A percentile compares a stretch with the other conserved stretches of the same genome.
Conservation (phyloP, 345 rosid genomes). For the Punica granatum region DNA sequence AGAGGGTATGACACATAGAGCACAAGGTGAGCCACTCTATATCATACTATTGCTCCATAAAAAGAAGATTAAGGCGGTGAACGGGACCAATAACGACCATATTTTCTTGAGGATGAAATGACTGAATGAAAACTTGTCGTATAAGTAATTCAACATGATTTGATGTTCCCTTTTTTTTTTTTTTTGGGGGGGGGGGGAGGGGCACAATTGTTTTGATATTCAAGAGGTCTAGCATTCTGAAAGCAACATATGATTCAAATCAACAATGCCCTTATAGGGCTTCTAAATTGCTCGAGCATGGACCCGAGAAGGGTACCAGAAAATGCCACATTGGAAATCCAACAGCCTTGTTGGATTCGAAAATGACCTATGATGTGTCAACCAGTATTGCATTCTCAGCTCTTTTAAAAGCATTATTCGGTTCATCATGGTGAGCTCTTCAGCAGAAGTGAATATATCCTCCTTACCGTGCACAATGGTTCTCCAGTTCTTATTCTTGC, state of each 20-base stretch:
- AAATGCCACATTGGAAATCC: not conserved
- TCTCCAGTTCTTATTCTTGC: conserved; percentile 84
- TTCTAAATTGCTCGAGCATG: not conserved
- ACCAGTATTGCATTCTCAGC: not conserved
- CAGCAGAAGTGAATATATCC: not conserved
- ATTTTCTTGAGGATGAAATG: not conserved
- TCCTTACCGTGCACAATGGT: conserved; percentile 46
- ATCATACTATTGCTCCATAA: not conserved
- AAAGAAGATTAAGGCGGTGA: not conserved
- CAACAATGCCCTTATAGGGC: not conserved
- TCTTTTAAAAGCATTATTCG: not conserved
- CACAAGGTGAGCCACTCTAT: too few relatives aligned
- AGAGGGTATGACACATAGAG: not conserved
- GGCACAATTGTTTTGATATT: too few relatives aligned
- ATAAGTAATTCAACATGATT: not conserved
- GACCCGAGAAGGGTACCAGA: not conserved
- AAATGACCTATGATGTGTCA: not conserved
- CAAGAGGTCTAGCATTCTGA: too few relatives aligned
- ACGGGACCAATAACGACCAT: not conserved
- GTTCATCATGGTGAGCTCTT: not conserved
- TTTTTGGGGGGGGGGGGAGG: too few relatives aligned
- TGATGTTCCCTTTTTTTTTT: too few relatives aligned
- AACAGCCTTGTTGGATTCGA: not conserved
- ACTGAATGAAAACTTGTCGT: not conserved
- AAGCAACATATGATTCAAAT: not conserved